Evolutionary conservation across 129 eudicot species (phyloP).

Genomic region (Silybum marianum): DNA sequence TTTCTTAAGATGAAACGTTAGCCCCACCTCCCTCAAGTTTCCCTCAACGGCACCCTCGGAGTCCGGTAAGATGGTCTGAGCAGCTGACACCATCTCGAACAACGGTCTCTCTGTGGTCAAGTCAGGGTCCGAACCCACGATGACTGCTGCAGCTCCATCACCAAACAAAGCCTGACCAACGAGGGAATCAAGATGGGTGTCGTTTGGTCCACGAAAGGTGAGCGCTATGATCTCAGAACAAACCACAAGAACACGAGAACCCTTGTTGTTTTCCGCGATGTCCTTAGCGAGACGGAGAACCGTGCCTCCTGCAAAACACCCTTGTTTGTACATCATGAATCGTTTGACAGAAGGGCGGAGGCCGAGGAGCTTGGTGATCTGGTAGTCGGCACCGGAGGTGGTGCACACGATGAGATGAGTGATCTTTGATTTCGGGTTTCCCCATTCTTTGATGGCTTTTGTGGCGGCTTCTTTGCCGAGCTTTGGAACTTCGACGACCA

Average conservation of each 20-base stretch:
- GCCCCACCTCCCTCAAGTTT: constrained; percentile 50
- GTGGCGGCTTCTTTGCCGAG: constrained; percentile 75
- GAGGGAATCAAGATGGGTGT: constrained; percentile 57
- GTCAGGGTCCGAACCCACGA: constrained; percentile 22
- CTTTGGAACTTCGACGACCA: constrained; percentile 71
- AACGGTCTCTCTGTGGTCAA: background rate
- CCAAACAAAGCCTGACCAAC: constrained; percentile 70
- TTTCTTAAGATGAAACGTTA: constrained; percentile 40
- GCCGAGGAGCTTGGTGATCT: constrained; percentile 72
- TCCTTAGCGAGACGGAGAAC: constrained; percentile 71
- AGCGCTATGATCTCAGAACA: constrained; percentile 71
- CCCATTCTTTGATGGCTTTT: constrained; percentile 61
- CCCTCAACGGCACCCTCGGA: constrained; percentile 40
- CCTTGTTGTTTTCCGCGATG: constrained; percentile 66
- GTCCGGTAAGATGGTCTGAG: background rate
- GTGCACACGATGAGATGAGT: constrained; percentile 72
- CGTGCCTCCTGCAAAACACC: constrained; percentile 45
- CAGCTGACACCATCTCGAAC: background rate
- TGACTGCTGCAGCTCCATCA: constrained; percentile 28
- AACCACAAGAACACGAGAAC: constrained; percentile 61
- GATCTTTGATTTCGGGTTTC: constrained; percentile 54
- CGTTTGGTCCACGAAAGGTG: constrained; percentile 67
- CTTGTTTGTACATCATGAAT: constrained; percentile 49
- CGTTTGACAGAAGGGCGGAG: constrained; percentile 69
- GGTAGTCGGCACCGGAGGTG: constrained; percentile 71